Conservation (phyloP, 805 yeast species). For the Ogataea trehaloabstinens region DNA sequence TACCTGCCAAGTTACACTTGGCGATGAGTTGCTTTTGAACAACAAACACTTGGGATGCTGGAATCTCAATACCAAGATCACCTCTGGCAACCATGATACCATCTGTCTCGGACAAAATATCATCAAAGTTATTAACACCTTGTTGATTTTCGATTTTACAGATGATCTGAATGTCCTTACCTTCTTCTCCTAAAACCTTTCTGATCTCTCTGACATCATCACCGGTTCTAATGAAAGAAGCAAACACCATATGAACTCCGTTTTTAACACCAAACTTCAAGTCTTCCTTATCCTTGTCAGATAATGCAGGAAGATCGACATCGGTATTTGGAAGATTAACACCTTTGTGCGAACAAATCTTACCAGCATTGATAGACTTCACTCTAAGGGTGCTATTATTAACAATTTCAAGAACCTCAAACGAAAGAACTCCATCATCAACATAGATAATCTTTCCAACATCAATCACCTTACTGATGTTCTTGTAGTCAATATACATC, state of each 20-base stretch:
- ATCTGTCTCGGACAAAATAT: conserved; percentile 88
- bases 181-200: conserved; percentile 93
- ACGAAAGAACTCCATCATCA: conserved; percentile 97
- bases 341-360: conserved; percentile 96
- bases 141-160: conserved; percentile 99
- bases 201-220: conserved; percentile 88
- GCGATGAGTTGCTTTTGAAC: conserved; percentile 99
- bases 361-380: conserved; percentile 89
- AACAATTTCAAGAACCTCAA: conserved; percentile 81
- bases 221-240: conserved; percentile 96
- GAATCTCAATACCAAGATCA: conserved; percentile 98
- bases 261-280: conserved; percentile 94
- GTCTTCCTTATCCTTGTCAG: conserved; percentile 94
- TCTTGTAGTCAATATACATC: conserved; percentile 92
- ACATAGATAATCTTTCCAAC: conserved; percentile 88
- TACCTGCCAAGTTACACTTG: conserved; percentile 98
- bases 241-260: conserved; percentile 97
- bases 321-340: conserved; percentile 98
- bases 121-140: conserved; percentile 99
- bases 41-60: conserved; percentile 97
- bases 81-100: conserved; percentile 99
- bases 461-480: conserved; percentile 91
- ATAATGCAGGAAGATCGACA: conserved; percentile 96
- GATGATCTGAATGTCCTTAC: conserved; percentile 93
- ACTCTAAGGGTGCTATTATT: conserved; percentile 84